Evolutionary conservation across 495 filamentous ascomycete genomes (phyloP), one percentile per base, ranked within the genome.

Genomic region (Penicillium atrosanguineum): DNA sequence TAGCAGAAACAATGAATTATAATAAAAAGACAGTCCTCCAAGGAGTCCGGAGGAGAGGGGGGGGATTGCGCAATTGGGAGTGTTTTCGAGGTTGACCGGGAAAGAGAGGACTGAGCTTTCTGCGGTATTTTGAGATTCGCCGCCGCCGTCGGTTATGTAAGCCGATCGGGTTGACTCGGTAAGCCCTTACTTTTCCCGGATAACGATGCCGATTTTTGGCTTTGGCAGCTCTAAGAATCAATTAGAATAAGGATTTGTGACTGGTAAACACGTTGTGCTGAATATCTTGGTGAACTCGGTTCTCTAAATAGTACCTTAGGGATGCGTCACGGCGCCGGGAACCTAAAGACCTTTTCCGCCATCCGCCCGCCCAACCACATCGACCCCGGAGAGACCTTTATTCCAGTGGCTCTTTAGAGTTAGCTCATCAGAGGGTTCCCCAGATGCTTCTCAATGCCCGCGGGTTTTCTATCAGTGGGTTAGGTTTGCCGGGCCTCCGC

Each of bases 71-170:
- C 55, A 66, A 63, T 61, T 54, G 59, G 50, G 47, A 52, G 53
- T 59, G 63, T 28, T 55, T 64, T 63, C 21, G 57, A 57, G 63
- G 52, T 60, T 34, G 31, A 56, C 55, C 55, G 57, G 63, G 61
- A 69, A 67, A 63, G 63, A 62, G 64, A 68, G 50, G 62, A 68
- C 51, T 57, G 56, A 64, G 57, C 60, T 69, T 63, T 62, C 23
- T 60, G 61, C 60, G 50, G 59, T 58, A 63, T 59, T 61, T 62
- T 61, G 55, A 56, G 56, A 53, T 57, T 61, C 52, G 49, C 57
- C 52, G 53, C 43, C 37, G 20, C 23, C 42, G 41, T 5, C 47
- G 26, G 45, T 61, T 63, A 61, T 53, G 60, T 66, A 63, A 65
- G 59, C 59, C 19, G 36, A 42, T 59, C 59, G 62, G 62, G 53